phyloP scores from a whole-genome alignment of 2,329 filamentous ascomycete genomes.

The Cladophialophora psammophila region DNA sequence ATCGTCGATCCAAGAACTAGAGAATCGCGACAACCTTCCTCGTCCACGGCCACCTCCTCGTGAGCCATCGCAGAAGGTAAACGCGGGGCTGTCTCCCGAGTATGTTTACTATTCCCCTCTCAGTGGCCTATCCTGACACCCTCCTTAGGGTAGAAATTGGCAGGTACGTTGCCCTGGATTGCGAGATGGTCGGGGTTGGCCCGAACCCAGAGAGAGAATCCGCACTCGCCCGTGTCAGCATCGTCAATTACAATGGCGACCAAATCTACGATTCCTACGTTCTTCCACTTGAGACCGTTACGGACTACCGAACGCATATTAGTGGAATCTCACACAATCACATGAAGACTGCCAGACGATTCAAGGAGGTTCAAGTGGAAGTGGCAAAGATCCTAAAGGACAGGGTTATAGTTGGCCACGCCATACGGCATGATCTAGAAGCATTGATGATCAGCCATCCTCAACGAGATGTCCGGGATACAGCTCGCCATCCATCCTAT shows the following conservation, averaged over 20 bases:
- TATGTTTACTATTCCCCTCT: constrained; percentile 13
- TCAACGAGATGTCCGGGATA: constrained; percentile 80
- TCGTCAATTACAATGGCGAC: constrained; percentile 92
- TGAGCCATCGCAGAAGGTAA: constrained; percentile 23
- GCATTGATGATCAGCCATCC: constrained; percentile 82
- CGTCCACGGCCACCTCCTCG: constrained; percentile 18
- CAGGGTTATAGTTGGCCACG: constrained; percentile 82
- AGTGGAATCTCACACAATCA: constrained; percentile 80
- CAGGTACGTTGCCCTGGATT: constrained; percentile 93
- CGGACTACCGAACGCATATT: constrained; percentile 87
- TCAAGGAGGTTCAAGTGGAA: constrained; percentile 78
- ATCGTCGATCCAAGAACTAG: constrained; percentile 59
- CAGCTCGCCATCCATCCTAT: constrained; percentile 78
- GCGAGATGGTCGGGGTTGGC: constrained; percentile 94
- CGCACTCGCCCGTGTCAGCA: constrained; percentile 81
- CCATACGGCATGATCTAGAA: constrained; percentile 77
- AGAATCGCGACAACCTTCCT: constrained; percentile 13
- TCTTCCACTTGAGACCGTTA: constrained; percentile 76
- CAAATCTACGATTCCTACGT: constrained; percentile 97
- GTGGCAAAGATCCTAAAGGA: constrained; percentile 73
- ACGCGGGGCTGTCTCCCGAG: constrained; percentile 30
- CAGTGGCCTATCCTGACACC: constrained; percentile 16
- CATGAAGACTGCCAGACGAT: constrained; percentile 72
- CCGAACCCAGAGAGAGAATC: constrained; percentile 70
- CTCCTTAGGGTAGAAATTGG: constrained; percentile 71